phyloP scores from a whole-genome alignment of 2,329 filamentous ascomycete species.

The Piedraia hortae region DNA sequence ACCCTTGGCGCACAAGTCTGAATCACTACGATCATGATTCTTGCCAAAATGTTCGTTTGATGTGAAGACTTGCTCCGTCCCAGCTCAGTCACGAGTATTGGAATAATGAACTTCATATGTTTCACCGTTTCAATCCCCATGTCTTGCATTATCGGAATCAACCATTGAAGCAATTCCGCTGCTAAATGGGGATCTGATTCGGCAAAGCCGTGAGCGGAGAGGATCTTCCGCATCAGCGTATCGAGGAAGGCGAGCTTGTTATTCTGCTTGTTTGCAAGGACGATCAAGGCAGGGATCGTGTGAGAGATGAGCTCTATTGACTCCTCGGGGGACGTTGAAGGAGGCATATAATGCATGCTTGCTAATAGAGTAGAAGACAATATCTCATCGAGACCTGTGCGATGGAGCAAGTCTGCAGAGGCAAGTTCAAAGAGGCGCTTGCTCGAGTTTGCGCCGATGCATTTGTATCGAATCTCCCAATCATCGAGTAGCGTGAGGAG shows the following conservation, averaged over 20 bases:
- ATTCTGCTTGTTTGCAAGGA: slow-evolving; percentile 23
- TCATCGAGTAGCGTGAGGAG: slow-evolving; percentile 44
- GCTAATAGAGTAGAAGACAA: slow-evolving; percentile 44
- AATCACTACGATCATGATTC: slow-evolving; percentile 30
- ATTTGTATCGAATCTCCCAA: slow-evolving; percentile 23
- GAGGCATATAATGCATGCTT: slow-evolving; percentile 48
- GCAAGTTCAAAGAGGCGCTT: slow-evolving; percentile 27
- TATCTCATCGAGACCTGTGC: slow-evolving; percentile 37
- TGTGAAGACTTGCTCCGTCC: slow-evolving; percentile 16
- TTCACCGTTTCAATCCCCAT: slow-evolving; percentile 37
- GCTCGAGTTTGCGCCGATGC: slow-evolving; percentile 28
- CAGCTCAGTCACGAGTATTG: slow-evolving; percentile 36
- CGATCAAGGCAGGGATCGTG: slow-evolving; percentile 39
- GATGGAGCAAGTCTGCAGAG: slow-evolving; percentile 24
- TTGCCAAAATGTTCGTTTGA: slow-evolving; percentile 7
- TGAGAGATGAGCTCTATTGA: slow-evolving; percentile 34
- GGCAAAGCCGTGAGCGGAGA: slow-evolving; percentile 17
- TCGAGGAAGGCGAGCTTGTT: slow-evolving; percentile 16
- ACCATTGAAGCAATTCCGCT: slow-evolving; percentile 25
- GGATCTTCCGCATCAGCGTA: slow-evolving; percentile 16
- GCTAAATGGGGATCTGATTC: slow-evolving; percentile 30
- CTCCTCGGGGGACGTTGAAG: slow-evolving; percentile 45
- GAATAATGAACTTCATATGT: slow-evolving; percentile 41
- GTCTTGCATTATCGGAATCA: slow-evolving; percentile 22
- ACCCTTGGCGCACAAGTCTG: slow-evolving; percentile 43